Evolutionary conservation across 768 basidiomycete genomes (phyloP).

Genomic region (Mycena haematopus): DNA sequence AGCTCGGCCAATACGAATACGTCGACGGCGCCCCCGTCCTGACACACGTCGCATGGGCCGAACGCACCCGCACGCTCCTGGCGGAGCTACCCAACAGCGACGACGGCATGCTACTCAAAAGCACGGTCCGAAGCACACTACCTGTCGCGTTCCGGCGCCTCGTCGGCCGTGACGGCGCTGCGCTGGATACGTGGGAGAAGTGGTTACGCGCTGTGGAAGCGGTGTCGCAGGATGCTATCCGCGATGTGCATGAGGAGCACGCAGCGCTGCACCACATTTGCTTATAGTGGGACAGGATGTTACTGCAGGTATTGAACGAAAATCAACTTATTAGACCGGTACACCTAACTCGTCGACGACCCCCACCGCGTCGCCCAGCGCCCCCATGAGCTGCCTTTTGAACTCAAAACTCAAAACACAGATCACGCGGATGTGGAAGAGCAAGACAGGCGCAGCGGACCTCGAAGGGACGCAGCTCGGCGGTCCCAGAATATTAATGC

Average conservation of each 20-base stretch:
- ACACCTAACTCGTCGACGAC: too few species aligned
- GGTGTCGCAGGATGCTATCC: background rate
- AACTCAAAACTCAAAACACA: too few species aligned
- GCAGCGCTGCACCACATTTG: background rate
- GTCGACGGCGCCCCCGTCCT: constrained; percentile 1
- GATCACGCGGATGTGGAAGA: too few species aligned
- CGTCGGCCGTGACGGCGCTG: background rate
- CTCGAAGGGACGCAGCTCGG: too few species aligned
- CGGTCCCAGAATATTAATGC: too few species aligned
- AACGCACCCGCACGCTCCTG: background rate
- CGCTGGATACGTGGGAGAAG: constrained; percentile 8
- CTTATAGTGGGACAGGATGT: too few species aligned
- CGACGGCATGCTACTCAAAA: constrained; percentile 11
- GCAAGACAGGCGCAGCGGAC: too few species aligned
- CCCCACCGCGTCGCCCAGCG: too few species aligned
- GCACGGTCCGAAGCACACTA: background rate
- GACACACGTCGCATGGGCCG: constrained; percentile 9
- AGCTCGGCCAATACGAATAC: background rate
- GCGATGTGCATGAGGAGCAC: constrained; percentile 1
- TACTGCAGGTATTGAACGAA: too few species aligned
- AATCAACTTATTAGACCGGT: too few species aligned
- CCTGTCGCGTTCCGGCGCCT: constrained; percentile 13
- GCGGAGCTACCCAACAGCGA: constrained; percentile 6
- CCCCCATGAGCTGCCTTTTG: too few species aligned
- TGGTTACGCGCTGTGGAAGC: constrained; percentile 17